phyloP scores from a whole-genome alignment of 2,329 filamentous ascomycete genomes.

The Alternaria postmessia region DNA sequence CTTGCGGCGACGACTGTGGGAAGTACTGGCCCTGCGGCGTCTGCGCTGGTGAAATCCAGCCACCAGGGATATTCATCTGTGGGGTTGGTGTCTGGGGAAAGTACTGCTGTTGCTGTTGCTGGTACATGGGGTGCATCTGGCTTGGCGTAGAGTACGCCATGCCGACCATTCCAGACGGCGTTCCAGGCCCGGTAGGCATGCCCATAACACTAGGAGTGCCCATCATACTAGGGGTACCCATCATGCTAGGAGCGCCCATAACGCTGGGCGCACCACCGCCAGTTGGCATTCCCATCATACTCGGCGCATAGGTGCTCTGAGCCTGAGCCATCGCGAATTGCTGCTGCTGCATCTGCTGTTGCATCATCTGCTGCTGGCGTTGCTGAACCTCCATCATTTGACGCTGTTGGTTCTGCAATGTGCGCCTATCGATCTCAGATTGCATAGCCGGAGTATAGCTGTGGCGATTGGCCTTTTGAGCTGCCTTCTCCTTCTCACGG shows the following conservation, averaged over 20 bases:
- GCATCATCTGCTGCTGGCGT: constrained; percentile 34
- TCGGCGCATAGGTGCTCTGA: constrained; percentile 34
- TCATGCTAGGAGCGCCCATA: constrained; percentile 34
- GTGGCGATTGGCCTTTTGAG: constrained; percentile 41
- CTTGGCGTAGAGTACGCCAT: constrained; percentile 42
- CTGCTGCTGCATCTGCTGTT: constrained; percentile 39
- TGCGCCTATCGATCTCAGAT: constrained; percentile 47
- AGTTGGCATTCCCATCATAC: constrained; percentile 32
- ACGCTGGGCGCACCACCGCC: constrained; percentile 25
- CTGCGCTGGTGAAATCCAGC: constrained; percentile 36
- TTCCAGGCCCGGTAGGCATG: constrained; percentile 23
- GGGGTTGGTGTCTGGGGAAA: constrained; percentile 37
- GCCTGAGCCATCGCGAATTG: constrained; percentile 28
- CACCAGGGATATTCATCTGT: constrained; percentile 37
- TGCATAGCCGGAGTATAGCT: constrained; percentile 44
- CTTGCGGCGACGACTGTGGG: constrained; percentile 36
- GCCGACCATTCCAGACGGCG: constrained; percentile 27
- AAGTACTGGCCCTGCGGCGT: constrained; percentile 18
- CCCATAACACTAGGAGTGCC: constrained; percentile 31
- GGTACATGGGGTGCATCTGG: constrained; percentile 40
- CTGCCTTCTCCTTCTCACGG: constrained; percentile 75
- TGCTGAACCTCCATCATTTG: constrained; percentile 38
- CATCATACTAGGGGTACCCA: constrained; percentile 39
- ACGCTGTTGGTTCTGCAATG: constrained; percentile 39
- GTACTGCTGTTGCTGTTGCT: constrained; percentile 37